Evolutionary conservation across 2,329 filamentous ascomycete genomes (phyloP).

Genomic region (Coniella vitis): DNA sequence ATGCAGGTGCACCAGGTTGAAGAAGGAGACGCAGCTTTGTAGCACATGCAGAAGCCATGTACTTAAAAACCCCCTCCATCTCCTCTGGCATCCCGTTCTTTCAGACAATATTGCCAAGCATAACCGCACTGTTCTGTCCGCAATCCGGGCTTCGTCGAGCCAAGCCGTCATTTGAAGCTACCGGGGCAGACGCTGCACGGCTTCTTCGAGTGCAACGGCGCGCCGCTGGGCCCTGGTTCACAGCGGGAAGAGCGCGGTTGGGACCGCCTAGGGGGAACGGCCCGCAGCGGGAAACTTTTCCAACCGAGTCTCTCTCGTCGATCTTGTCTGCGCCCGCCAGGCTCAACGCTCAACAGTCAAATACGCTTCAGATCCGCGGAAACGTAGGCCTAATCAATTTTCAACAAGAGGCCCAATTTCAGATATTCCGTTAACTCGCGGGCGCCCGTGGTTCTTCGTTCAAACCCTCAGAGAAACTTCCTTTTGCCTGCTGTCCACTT

Average conservation of each 20-base stretch:
- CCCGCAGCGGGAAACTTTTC: slow-evolving; percentile 6
- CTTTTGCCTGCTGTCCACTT: background rate
- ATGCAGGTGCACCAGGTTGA: too few relatives aligned
- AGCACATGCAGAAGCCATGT: background rate
- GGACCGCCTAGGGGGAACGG: slow-evolving; percentile 8
- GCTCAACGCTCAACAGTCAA: background rate
- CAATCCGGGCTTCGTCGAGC: background rate
- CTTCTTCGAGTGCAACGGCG: background rate
- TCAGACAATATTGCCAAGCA: too few relatives aligned
- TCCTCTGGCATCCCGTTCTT: background rate
- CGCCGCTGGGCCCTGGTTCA: background rate
- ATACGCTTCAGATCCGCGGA: too few relatives aligned
- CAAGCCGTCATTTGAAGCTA: background rate
- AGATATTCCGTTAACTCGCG: background rate
- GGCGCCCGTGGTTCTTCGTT: too few relatives aligned
- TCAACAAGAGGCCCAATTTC: too few relatives aligned
- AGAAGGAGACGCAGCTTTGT: too few relatives aligned
- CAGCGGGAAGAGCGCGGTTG: slow-evolving; percentile 13
- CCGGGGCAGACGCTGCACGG: background rate
- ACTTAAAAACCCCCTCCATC: background rate
- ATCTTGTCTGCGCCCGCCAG: background rate
- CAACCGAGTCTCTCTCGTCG: background rate
- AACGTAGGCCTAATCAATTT: too few relatives aligned
- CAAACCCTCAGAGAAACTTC: too few relatives aligned
- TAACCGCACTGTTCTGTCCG: too few relatives aligned